Percentiles rank a stretch among this genome's conserved stretches.
These are phyloP conservation scores for Pythium dissotocum DNA, from an alignment of 352 stramenopile genomes.

Conservation along the genomic window DNA sequence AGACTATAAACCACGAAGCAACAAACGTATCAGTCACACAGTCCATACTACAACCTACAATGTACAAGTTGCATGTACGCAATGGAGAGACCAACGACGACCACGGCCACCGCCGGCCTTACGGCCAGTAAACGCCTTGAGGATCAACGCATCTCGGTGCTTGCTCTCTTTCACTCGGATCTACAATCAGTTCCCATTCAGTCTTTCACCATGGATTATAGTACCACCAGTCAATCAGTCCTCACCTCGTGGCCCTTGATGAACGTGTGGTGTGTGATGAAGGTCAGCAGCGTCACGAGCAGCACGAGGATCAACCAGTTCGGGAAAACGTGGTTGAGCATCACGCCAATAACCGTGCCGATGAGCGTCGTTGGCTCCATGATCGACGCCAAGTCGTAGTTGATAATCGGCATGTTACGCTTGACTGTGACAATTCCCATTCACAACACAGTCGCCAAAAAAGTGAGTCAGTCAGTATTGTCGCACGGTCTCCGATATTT, in stretches of 20 bases:
- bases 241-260: constrained; percentile 55
- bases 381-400: constrained; percentile 97
- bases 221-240: background rate
- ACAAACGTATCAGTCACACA: background rate
- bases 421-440: constrained; percentile 35
- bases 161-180: constrained; percentile 62
- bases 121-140: constrained; percentile 52
- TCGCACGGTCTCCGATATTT: background rate
- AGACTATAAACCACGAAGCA: constrained; percentile 30
- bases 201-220: too few relatives aligned
- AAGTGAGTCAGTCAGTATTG: background rate
- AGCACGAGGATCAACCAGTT: constrained; percentile 85
- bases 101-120: constrained; percentile 43
- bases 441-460: background rate
- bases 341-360: constrained; percentile 75
- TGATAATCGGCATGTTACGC: constrained; percentile 93
- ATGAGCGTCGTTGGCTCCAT: constrained; percentile 95
- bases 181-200: constrained; percentile 6
- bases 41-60: too few relatives aligned
- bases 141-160: constrained; percentile 39
- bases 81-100: constrained; percentile 70
- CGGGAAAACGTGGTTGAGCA: constrained; percentile 83
- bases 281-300: constrained; percentile 69
- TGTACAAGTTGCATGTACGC: constrained; percentile 31
- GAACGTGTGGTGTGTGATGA: constrained; percentile 72